Conservation (phyloP, 768 basidiomycete genomes). For the Clavaria fumosa region DNA sequence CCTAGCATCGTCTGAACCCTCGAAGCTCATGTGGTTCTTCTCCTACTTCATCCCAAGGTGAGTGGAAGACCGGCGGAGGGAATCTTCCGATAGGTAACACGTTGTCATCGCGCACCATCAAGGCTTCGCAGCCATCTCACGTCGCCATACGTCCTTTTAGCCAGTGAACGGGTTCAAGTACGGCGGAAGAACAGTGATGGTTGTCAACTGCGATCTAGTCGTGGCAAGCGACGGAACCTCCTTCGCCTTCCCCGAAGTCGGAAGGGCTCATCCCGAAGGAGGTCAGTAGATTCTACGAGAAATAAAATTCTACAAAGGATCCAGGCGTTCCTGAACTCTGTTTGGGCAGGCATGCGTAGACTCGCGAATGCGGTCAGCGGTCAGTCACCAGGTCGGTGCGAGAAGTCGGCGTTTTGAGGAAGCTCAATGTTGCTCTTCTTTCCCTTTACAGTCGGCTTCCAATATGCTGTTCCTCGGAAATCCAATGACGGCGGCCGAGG, state of each 20-base stretch:
- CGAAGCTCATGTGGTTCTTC: background rate
- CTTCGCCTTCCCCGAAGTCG: constrained; percentile 66
- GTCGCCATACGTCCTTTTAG: constrained; percentile 43
- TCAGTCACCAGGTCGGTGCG: constrained; percentile 59
- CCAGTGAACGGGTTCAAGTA: constrained; percentile 72
- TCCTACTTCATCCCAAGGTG: constrained; percentile 28
- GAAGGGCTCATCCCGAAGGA: too few relatives aligned
- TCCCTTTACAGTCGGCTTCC: constrained; percentile 40
- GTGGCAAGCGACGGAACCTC: constrained; percentile 49
- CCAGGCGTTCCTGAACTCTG: background rate
- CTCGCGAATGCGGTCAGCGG: constrained; percentile 40
- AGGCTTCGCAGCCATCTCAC: constrained; percentile 64
- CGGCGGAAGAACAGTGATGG: constrained; percentile 54
- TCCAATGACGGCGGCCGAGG: constrained; percentile 50
- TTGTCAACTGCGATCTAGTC: constrained; percentile 62
- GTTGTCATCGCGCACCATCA: constrained; percentile 23
- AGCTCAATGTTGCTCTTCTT: constrained; percentile 6
- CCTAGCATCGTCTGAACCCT: background rate
- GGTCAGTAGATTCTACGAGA: too few relatives aligned
- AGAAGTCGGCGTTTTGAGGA: background rate
- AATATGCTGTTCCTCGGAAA: constrained; percentile 65
- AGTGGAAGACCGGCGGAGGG: constrained; percentile 35
- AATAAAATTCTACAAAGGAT: too few relatives aligned
- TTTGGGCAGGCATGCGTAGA: constrained; percentile 45
- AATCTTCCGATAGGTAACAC: constrained; percentile 29